These are phyloP conservation scores for Claviceps fusiformis DNA, from an alignment of 2,329 filamentous ascomycete genomes.

Conservation along the genomic window DNA sequence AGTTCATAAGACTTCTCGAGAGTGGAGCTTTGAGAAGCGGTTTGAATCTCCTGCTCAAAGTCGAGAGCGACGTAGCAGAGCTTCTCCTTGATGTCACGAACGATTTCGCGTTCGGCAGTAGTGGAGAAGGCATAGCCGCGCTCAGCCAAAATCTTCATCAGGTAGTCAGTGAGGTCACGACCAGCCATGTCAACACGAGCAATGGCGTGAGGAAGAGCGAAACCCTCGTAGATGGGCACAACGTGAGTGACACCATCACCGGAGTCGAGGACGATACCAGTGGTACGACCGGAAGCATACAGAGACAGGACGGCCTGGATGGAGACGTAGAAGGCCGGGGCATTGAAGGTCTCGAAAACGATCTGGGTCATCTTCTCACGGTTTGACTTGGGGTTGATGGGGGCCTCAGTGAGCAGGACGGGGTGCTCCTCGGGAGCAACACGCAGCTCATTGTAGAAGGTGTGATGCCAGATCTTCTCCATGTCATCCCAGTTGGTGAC, in stretches of 20 bases:
- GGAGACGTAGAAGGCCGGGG: constrained; percentile 99
- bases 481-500: constrained; percentile 99
- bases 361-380: constrained; percentile 99
- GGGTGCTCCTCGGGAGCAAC: constrained; percentile 99
- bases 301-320: constrained; percentile 99
- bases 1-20: constrained; percentile 99
- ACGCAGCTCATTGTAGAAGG: constrained; percentile 99
- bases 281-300: constrained; percentile 99
- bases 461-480: constrained; percentile 99
- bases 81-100: constrained; percentile 99
- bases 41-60: constrained; percentile 99
- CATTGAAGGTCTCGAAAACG: constrained; percentile 99
- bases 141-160: constrained; percentile 99
- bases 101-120: constrained; percentile 99
- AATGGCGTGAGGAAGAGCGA: constrained; percentile 99
- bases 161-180: constrained; percentile 99
- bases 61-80: constrained; percentile 99
- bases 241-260: constrained; percentile 99
- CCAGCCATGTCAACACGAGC: constrained; percentile 99
- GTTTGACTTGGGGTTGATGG: constrained; percentile 99
- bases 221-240: constrained; percentile 99
- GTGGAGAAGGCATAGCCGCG: constrained; percentile 99
- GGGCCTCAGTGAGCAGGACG: constrained; percentile 95
- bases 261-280: constrained; percentile 99
- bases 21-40: constrained; percentile 93